phyloP scores from a whole-genome alignment of 83 land plant species.

The Picea engelmannii region DNA sequence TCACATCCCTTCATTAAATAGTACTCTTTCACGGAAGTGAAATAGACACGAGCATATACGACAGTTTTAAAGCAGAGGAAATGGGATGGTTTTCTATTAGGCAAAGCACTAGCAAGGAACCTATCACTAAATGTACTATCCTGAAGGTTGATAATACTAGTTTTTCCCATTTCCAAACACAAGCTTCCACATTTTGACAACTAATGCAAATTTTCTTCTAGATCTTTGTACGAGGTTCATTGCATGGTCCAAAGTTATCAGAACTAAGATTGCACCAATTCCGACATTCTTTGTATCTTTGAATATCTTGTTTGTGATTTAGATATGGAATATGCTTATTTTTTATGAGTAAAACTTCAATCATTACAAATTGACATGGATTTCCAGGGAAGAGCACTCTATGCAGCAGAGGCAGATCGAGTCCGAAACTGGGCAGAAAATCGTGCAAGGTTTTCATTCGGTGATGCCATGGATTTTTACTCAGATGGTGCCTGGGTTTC shows the following conservation, averaged over 20 bases:
- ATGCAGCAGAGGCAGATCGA: slow-evolving; percentile 97
- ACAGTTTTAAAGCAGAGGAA: background rate
- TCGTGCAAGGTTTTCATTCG: slow-evolving; percentile 79
- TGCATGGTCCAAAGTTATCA: background rate
- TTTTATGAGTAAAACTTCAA: background rate
- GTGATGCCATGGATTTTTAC: slow-evolving; percentile 95
- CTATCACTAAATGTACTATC: background rate
- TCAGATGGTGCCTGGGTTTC: slow-evolving; percentile 92
- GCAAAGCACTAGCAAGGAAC: background rate
- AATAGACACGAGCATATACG: background rate
- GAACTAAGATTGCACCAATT: background rate
- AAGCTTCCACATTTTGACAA: background rate
- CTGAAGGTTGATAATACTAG: background rate
- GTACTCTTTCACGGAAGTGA: background rate
- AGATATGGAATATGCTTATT: background rate
- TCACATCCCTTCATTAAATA: background rate
- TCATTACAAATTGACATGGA: background rate
- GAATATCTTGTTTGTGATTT: background rate
- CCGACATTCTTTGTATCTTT: background rate
- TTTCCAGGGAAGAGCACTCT: slow-evolving; percentile 89
- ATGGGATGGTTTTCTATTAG: background rate
- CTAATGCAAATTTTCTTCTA: background rate
- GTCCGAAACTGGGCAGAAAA: slow-evolving; percentile 93
- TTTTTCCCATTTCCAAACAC: background rate
- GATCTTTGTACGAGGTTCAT: background rate